Conservation (phyloP, 139 green algal species). For the Coelastrella sp. region DNA sequence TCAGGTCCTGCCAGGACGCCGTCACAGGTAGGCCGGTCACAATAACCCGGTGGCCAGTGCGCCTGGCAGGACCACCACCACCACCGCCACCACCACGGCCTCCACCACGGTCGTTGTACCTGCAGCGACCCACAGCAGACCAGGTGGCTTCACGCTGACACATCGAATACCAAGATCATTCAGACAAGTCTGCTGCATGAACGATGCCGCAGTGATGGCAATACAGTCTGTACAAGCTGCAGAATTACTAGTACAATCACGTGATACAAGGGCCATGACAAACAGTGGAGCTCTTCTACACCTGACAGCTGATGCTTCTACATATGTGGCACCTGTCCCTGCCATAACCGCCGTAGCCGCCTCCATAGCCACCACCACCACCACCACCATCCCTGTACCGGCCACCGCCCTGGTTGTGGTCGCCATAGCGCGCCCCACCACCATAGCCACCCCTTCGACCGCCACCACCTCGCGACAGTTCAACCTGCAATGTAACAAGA, state of each 20-base stretch:
- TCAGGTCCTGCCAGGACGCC: constrained; percentile 95
- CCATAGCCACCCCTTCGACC: background rate
- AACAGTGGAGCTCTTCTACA: too few relatives aligned
- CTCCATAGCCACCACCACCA: background rate
- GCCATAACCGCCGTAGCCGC: constrained; percentile 48
- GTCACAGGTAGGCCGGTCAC: constrained; percentile 83
- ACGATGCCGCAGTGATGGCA: too few relatives aligned
- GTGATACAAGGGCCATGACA: too few relatives aligned
- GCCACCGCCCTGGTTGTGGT: background rate
- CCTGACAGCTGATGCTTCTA: too few relatives aligned
- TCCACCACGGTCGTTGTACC: constrained; percentile 3
- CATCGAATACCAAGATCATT: too few relatives aligned
- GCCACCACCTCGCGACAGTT: background rate
- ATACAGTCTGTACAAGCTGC: too few relatives aligned
- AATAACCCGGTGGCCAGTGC: constrained; percentile 75
- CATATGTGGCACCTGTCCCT: constrained; percentile 61
- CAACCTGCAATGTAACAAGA: background rate
- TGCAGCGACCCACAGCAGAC: background rate
- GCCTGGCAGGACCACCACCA: constrained; percentile 50
- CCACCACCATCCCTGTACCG: background rate
- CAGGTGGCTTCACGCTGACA: background rate
- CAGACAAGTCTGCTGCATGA: too few relatives aligned
- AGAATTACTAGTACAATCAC: too few relatives aligned
- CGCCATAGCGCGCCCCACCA: background rate
- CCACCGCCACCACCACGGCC: constrained; percentile 15